Evolutionary conservation across 163 green algal species (phyloP).

Genomic region (Scenedesmus sp.): DNA sequence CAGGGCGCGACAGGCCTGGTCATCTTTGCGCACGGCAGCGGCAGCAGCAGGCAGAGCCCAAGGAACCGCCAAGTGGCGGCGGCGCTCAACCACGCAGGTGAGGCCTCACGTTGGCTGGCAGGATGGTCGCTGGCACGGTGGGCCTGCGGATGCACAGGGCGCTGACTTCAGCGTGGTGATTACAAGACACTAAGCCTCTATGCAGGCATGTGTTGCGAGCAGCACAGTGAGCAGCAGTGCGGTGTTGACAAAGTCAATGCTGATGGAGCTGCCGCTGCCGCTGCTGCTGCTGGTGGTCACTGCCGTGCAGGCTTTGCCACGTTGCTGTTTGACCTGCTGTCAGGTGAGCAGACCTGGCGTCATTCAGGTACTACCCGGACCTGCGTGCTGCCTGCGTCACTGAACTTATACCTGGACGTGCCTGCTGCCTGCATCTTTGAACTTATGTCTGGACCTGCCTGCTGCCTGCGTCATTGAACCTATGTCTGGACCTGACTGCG

Average conservation of each 20-base stretch:
- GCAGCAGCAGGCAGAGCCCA: conserved; percentile 50
- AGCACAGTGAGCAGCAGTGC: too few species aligned
- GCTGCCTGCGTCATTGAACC: too few species aligned
- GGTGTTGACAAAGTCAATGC: background rate
- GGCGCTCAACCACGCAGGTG: conserved; percentile 40
- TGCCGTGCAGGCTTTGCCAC: conserved; percentile 43
- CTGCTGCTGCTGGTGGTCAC: background rate
- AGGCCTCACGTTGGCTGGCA: too few species aligned
- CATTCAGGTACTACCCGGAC: too few species aligned
- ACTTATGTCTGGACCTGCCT: background rate
- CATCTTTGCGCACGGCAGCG: conserved; percentile 58
- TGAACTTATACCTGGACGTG: too few species aligned
- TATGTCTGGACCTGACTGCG: too few species aligned
- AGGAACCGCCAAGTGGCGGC: conserved; percentile 49
- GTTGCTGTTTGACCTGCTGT: conserved; percentile 54
- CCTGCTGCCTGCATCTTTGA: too few species aligned
- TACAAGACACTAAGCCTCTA: too few species aligned
- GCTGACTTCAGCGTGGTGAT: background rate
- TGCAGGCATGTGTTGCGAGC: too few species aligned
- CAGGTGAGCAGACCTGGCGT: background rate
- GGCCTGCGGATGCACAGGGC: background rate
- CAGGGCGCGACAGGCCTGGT: conserved; percentile 23
- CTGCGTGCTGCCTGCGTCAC: too few species aligned
- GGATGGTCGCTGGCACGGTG: background rate
- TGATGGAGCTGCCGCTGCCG: background rate